These are phyloP conservation scores for Arachis hypogaea DNA, from an alignment of 306 rosid genomes.

Conservation along the genomic window DNA sequence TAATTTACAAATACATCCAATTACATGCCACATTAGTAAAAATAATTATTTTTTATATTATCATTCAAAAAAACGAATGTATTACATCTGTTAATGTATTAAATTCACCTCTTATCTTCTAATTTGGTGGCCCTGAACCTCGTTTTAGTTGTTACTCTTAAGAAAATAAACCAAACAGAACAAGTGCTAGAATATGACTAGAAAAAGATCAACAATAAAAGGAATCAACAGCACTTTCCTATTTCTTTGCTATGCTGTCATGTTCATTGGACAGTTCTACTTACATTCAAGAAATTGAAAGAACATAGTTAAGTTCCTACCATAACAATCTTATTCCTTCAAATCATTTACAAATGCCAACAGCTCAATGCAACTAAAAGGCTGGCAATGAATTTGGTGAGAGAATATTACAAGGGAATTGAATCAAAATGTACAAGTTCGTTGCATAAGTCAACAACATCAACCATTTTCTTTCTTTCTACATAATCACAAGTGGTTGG, in stretches of 20 bases:
- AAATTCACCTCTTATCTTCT: no score
- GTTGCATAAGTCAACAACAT: constrained; percentile 48
- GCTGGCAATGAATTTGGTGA: constrained; percentile 62
- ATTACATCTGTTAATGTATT: no score
- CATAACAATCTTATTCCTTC: constrained; percentile 56
- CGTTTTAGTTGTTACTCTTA: no score
- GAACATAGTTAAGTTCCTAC: constrained; percentile 38
- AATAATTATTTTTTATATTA: no score
- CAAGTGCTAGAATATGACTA: background rate
- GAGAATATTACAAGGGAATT: constrained; percentile 70
- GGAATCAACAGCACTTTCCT: background rate
- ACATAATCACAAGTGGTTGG: constrained; percentile 56
- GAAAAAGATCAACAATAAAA: background rate
- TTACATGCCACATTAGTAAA: no score
- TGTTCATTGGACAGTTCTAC: constrained; percentile 29
- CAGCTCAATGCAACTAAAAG: constrained; percentile 40
- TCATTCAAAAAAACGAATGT: no score
- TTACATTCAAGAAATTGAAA: constrained; percentile 41
- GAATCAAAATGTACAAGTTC: constrained; percentile 68
- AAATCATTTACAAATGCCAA: constrained; percentile 79
- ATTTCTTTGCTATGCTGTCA: constrained; percentile 23
- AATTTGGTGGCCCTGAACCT: no score
- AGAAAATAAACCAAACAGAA: no score
- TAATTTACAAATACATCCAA: no score
- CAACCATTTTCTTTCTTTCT: constrained; percentile 33